Conservation (phyloP, 225 moss, liverwort and hornwort species). For the Bryoerythrophyllum caledonicum region DNA sequence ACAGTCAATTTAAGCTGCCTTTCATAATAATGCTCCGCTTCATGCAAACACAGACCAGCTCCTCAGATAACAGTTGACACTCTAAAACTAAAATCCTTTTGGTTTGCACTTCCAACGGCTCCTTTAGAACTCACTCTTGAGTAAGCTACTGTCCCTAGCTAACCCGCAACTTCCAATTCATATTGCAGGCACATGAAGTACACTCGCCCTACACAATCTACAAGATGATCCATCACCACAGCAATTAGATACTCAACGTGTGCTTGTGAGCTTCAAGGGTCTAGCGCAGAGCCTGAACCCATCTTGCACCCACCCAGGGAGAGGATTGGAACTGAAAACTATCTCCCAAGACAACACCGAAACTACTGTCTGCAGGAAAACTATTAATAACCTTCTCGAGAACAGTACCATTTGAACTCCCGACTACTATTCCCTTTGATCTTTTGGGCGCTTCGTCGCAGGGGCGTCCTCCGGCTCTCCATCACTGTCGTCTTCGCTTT, state of each 20-base stretch:
- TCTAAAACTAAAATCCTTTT: constrained; percentile 22
- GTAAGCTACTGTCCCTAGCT: constrained; percentile 15
- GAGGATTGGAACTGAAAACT: background rate
- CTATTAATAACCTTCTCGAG: background rate
- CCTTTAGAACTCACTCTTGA: constrained; percentile 20
- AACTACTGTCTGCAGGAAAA: constrained; percentile 24
- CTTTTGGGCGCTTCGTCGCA: constrained; percentile 31
- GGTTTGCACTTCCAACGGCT: constrained; percentile 39
- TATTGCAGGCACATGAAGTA: constrained; percentile 16
- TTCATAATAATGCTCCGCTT: constrained; percentile 15
- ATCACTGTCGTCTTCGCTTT: constrained; percentile 76
- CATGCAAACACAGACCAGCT: constrained; percentile 25
- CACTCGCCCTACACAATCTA: constrained; percentile 17
- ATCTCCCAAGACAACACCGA: background rate
- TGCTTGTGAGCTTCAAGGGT: constrained; percentile 10
- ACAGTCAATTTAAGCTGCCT: background rate
- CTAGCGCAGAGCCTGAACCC: too few species aligned
- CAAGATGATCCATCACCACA: constrained; percentile 25
- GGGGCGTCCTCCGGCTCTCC: constrained; percentile 40
- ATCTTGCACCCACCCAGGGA: constrained; percentile 19
- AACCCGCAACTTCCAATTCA: constrained; percentile 20
- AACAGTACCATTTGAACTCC: constrained; percentile 19
- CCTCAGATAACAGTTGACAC: constrained; percentile 23
- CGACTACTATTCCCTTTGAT: constrained; percentile 28
- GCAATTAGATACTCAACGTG: constrained; percentile 20